Evolutionary conservation across 2,329 filamentous ascomycete species (phyloP), one percentile per base, ranked within the genome.

Genomic region (Colletotrichum karsti): DNA sequence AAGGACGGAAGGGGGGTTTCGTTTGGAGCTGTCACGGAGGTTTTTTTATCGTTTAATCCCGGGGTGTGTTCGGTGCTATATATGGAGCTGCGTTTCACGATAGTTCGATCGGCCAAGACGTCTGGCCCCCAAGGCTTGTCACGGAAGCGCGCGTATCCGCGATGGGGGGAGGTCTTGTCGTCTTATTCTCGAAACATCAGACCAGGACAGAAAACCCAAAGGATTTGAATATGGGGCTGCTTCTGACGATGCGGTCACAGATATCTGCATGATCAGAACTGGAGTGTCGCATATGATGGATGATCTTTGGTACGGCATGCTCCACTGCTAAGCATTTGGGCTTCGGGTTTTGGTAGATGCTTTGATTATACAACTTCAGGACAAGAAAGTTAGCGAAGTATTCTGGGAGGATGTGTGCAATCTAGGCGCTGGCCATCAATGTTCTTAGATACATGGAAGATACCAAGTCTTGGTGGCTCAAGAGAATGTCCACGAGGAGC

Each of bases 71-170:
- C 51, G 51, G 30, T 7, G 20, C 42, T 51, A 60, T 22, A 51
- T 51, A 60, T 51, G 33, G 57, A 51, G 35, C 26, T 35, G n/a
- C n/a, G 65, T 65, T 48, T 68, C 65, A 68, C 65, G 46, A 68
- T 42, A 35, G 46, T 64, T 48, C 30, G 46, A 55, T 54, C 53
- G 44, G 39, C 46, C 60, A 51, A 67, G 46, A 42, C 20, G 18
- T 33, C 10, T 33, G 4, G 18, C 39, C 44, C 33, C 48, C 35
- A 26, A 37, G 22, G 42, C 42, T 15, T 22, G 41, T 42, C 24
- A 55, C 41, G 58, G 39, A 63, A 39, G 41, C 22, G 20, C 41
- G 7, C 30, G 28, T 41, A 24, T 50, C 30, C 41, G 33, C 26
- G 18, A 8, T 51, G 42, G 20, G 15, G 13, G 42, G 20, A 9